Conservation (phyloP, 805 yeast genomes). For the Diddensiella transvaalensis region DNA sequence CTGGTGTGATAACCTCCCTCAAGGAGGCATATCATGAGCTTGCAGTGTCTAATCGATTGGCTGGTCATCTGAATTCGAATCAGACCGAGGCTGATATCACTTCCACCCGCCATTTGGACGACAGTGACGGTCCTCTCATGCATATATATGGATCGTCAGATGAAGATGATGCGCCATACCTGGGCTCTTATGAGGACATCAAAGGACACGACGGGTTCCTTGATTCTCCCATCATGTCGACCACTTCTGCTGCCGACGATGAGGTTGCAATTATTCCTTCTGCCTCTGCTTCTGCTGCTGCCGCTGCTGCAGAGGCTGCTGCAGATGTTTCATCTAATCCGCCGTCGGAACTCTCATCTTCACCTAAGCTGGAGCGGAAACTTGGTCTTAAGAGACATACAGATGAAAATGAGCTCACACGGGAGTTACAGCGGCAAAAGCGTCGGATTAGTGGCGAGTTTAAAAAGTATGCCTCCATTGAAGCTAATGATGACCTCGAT, state of each 20-base stretch:
- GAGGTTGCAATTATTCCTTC: neutral
- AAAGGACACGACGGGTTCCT: neutral
- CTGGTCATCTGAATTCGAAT: constrained; percentile 6
- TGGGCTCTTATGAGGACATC: neutral
- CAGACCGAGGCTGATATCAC: constrained; percentile 12
- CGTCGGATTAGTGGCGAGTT: constrained; percentile 7
- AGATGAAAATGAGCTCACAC: constrained; percentile 1
- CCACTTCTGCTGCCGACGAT: neutral
- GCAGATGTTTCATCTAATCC: neutral
- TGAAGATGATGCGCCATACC: neutral
- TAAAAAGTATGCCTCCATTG: neutral
- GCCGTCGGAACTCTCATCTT: too few species aligned
- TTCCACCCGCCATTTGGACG: neutral
- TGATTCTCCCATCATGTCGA: neutral
- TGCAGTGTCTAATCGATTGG: neutral
- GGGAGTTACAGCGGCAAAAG: constrained; percentile 9
- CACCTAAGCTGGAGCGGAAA: constrained; percentile 4
- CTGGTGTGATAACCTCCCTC: constrained; percentile 21
- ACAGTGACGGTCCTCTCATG: neutral
- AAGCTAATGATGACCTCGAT: neutral
- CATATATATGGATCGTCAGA: neutral
- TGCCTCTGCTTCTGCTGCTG: neutral
- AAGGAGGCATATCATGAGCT: constrained; percentile 1
- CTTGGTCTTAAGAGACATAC: constrained; percentile 14
- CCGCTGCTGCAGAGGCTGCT: neutral